Base-by-base conservation (phyloP, 371 early-diverging fungal genomes). In the Funneliformis caledonium region DNA sequence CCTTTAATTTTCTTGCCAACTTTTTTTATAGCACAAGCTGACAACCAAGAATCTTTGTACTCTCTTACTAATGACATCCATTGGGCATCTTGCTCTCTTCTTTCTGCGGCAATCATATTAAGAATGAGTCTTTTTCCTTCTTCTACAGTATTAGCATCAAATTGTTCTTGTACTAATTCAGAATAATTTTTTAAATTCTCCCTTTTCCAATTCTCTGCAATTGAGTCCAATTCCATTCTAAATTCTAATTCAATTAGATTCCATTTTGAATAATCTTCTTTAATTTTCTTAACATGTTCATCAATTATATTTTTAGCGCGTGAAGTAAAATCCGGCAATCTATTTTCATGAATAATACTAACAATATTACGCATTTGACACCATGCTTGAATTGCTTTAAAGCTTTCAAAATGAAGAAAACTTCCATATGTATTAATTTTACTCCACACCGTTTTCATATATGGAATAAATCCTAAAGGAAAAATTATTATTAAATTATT, bases 381-480 rank as follows among this genome's bases (percentile, higher is more conserved):
- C 74, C 74, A 73, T 31, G 43, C 26, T 56, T 56, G 59, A 5
- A 73, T 73, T 26, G 22, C 37, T 73, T 73, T 73, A 33, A 52
- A 73, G 16, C 26, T 37, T 33, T 73, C 37, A 48, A 73, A 73
- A 33, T 73, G 74, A 33, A 73, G 56, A 31, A 73, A 73, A 16
- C 33, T 73, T 9, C 56, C 74, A 31, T 19, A 9, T 8, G 52
- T 50, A 52, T 73, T 50, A 73, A 73, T 73, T 33, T 31, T 33
- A 4, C 37, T 31, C 74, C 74, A 73, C 14, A 52, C 33, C 2
- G 74, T 26, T 16, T 73, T 47, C 74, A 73, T 73, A 26, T 73
- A 31, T 47, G 31, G 10, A 11, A 73, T 73, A 73, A 73, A 73
- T 22, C 74, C 74, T 73, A 26, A 50, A 56, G 56, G 31, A 22